phyloP scores from a whole-genome alignment of 306 rosid species.

The Casuarina equisetifolia region DNA sequence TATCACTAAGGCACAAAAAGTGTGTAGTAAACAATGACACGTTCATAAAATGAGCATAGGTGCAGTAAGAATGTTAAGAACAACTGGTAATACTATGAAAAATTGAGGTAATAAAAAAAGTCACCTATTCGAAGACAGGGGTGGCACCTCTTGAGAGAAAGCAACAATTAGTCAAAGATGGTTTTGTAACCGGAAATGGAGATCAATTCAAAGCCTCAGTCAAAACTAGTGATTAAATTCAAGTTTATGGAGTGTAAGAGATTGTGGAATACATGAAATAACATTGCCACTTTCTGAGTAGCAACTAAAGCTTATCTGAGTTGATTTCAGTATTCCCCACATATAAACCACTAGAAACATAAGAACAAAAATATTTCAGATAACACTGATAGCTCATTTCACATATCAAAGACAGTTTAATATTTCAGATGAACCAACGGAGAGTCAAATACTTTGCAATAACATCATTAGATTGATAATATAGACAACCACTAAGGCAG shows the following conservation, averaged over 20 bases:
- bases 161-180: neutral
- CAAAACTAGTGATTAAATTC: neutral
- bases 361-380: neutral
- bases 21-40: neutral
- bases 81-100: neutral
- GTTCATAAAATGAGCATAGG: neutral
- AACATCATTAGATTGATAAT: neutral
- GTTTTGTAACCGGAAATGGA: neutral
- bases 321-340: neutral
- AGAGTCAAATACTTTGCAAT: neutral
- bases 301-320: neutral
- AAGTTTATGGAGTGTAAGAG: neutral
- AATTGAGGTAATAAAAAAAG: neutral
- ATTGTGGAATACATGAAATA: too few relatives aligned
- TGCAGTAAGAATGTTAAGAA: neutral
- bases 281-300: too few relatives aligned
- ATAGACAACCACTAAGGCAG: neutral
- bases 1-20: neutral
- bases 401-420: neutral
- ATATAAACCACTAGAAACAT: neutral
- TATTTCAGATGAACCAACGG: neutral
- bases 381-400: neutral
- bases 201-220: neutral
- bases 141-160: neutral
- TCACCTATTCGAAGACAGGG: neutral